Evolutionary conservation across 2,329 filamentous ascomycete genomes (phyloP), one percentile per base, ranked within the genome.

Genomic region (Ceratocystiopsis sp.): DNA sequence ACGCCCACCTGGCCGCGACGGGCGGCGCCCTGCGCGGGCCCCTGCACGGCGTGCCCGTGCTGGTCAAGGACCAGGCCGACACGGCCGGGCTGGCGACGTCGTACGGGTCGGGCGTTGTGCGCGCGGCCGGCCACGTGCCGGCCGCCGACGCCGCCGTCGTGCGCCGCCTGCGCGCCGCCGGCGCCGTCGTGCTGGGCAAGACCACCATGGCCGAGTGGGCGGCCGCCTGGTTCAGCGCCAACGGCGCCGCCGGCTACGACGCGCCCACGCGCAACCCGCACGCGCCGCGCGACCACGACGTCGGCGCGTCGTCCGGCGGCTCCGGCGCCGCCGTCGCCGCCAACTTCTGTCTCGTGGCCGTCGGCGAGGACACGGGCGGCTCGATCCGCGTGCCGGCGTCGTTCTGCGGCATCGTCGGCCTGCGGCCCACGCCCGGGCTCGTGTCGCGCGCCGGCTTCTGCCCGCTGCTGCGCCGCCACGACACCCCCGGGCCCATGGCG

Each of bases 401-500:
- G 3, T 49, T 52, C 35, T 45, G 42, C 38, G 46, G 50, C 38
- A 37, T 53, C 16, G 49, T 50, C 14, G 51, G 51, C 35, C 38
- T 54, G n/a, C 48, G 50, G 18, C 37, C 44, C 1, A 52, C 49
- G 0, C 43, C 47, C 2, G 51, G 52, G 1, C 46, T 52, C 16
- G 48, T 52, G 19, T 53, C 49, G 1, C 48, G 56, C 35, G 42
- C 46, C 3, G 54, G 55, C 3, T 50, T 58, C 36, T 54, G 50
- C 10, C 53, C 55, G 7, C 42, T 56, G 5, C 48, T 55, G 36
- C 52, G 51, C 21, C 41, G 46, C 10, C 54, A 56, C 38, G 55
- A 58, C 36, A 57, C 55, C 0, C 53, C 53, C 4, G 56, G 57
- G 1, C 55, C 55, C 2, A 51, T 59, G 49, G 53, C 53, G 2